Evolutionary conservation across 768 basidiomycete species (phyloP), one percentile per base, ranked within the genome.

Genomic region (Floccularia luteovirens): DNA sequence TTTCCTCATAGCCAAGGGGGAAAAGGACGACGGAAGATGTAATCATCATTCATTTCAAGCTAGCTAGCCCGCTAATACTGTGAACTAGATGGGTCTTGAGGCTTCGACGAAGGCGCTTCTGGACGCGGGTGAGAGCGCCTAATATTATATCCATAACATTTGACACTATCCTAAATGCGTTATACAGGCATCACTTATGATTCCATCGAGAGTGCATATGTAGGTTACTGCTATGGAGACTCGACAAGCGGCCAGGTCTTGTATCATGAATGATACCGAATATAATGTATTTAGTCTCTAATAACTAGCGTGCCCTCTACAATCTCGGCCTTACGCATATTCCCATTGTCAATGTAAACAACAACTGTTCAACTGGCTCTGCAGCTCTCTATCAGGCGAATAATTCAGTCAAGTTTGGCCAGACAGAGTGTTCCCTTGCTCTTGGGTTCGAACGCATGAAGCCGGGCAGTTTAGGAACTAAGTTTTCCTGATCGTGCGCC

Each of bases 381-480:
- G 72, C 83, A 0, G 87, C 90, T 4, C 67, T 91, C 16, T 86
- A 74, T 56, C 74, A 83, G 33, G 85, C 82, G 5, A 82, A 82
- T 47, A 77, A 71, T 17, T 69, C 74, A 6, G 76, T 91, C 32
- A 85, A 80, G 55, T 72, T 71, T 28, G 82, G 82, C 11, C 69
- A 79, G 41, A 75, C 66, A 2, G 80, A 86, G 40, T 90, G 88
- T 53, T 75, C 81, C 1, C 64, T 92, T 16, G 89, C 90, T 0
- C 75, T 91, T 1, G 89, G 90, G 8, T 91, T 91, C 48, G 90
- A 91, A 57, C 80, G 84, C 24, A 90, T 90, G 84, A 67, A 72
- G 14, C 79, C 79, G 3, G 86, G 86, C 22, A 81, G 79, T 50
- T 63, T 89, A 5, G 75, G 77, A 5, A 76, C 74, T 10, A 72